A percentile compares a stretch with the other conserved stretches of the same genome.
Evolutionary conservation across 345 rosid genomes (phyloP).

Genomic region (sweet orange (Citrus sinensis)): DVS_A1.0 CM039166.1:11297501-11298000

Average conservation of each 20-base stretch:
- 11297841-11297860: neutral
- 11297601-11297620: constrained; percentile 29
- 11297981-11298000: constrained; percentile 48
- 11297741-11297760: constrained; percentile 23
- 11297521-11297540: constrained; percentile 72
- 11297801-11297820: neutral
- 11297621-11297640: constrained; percentile 19
- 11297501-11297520: constrained; percentile 86
- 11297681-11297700: constrained; percentile 1
- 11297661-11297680: constrained; percentile 2
- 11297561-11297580: constrained; percentile 51
- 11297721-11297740: constrained; percentile 33
- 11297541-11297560: constrained; percentile 84
- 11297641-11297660: neutral
- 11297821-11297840: neutral
- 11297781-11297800: neutral
- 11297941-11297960: constrained; percentile 31
- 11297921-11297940: constrained; percentile 37
- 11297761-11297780: neutral
- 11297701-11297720: constrained; percentile 19
- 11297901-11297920: constrained; percentile 20
- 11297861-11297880: neutral
- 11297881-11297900: constrained; percentile 20
- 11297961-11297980: constrained; percentile 27
- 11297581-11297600: constrained; percentile 61